Evolutionary conservation across 2,329 filamentous ascomycete species (phyloP).

Genomic region (Didymella segeticola): DNA sequence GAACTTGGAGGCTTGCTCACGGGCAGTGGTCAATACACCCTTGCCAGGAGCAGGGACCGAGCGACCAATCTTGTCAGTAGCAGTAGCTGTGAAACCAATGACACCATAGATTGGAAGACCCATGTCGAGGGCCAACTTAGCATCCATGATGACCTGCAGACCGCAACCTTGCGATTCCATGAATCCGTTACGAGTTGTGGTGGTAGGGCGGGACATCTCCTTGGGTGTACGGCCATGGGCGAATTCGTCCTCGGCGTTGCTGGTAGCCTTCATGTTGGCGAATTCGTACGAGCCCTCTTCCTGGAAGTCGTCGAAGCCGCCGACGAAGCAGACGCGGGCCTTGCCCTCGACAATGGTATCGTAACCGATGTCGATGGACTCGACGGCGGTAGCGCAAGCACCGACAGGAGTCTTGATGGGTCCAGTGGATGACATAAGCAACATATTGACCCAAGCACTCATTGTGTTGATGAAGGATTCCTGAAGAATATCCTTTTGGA

Average conservation of each 20-base stretch:
- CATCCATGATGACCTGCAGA: slow-evolving; percentile 98
- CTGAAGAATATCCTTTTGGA: slow-evolving; percentile 98
- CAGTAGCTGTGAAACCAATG: slow-evolving; percentile 89
- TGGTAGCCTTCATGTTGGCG: slow-evolving; percentile 99
- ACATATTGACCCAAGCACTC: slow-evolving; percentile 99
- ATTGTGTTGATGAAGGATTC: slow-evolving; percentile 99
- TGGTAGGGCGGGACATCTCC: slow-evolving; percentile 98
- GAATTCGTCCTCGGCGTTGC: slow-evolving; percentile 96
- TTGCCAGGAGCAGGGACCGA: slow-evolving; percentile 96
- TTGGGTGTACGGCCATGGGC: slow-evolving; percentile 91
- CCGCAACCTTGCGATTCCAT: slow-evolving; percentile 99
- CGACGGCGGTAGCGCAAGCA: slow-evolving; percentile 95
- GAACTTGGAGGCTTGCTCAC: slow-evolving; percentile 89
- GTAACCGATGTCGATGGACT: slow-evolving; percentile 96
- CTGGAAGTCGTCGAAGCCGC: slow-evolving; percentile 98
- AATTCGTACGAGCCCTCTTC: slow-evolving; percentile 99
- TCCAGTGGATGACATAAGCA: slow-evolving; percentile 93
- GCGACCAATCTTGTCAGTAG: slow-evolving; percentile 98
- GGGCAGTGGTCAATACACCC: slow-evolving; percentile 94
- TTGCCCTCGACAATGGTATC: slow-evolving; percentile 99
- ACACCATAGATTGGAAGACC: slow-evolving; percentile 97
- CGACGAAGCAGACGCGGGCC: slow-evolving; percentile 94
- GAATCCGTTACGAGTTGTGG: slow-evolving; percentile 95
- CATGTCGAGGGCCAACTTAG: slow-evolving; percentile 95
- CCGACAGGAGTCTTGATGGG: slow-evolving; percentile 98